phyloP scores from a whole-genome alignment of 1,284 basidiomycete genomes.

The Mrakiaceae sp. region DNA sequence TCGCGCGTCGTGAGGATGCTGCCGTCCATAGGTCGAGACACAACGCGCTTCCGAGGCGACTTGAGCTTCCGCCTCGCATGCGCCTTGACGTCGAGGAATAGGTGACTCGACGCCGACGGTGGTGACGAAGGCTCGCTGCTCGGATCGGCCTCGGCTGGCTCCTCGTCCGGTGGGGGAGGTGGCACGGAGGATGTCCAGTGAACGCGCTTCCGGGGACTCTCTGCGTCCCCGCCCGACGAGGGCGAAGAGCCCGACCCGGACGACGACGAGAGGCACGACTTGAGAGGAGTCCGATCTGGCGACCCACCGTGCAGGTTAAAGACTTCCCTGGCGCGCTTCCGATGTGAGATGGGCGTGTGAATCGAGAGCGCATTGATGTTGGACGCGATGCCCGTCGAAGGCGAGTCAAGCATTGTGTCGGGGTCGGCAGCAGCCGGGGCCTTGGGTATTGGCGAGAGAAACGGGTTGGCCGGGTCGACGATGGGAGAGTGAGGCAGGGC shows the following conservation, averaged over 20 bases:
- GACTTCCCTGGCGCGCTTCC: neutral
- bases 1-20: neutral
- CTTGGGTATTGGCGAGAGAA: slow-evolving; percentile 1
- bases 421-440: neutral
- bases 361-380: slow-evolving; percentile 1
- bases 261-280: slow-evolving; percentile 12
- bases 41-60: slow-evolving; percentile 6
- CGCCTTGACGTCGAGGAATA: neutral
- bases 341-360: neutral
- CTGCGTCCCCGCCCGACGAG: neutral
- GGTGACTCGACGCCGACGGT: neutral
- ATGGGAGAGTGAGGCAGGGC: neutral
- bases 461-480: neutral
- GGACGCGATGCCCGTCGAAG: neutral
- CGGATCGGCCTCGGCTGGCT: neutral
- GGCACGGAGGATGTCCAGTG: neutral
- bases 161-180: neutral
- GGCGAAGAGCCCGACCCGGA: neutral
- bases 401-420: neutral
- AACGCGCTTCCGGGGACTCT: slow-evolving; percentile 1
- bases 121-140: neutral
- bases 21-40: neutral
- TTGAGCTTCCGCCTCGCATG: slow-evolving; percentile 1
- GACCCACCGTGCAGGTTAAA: neutral
- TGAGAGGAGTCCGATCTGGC: neutral